A percentile compares a stretch with the other conserved stretches of the same genome.
Conservation (phyloP, 1,139 yeast species). For the Pichia sp. region DNA sequence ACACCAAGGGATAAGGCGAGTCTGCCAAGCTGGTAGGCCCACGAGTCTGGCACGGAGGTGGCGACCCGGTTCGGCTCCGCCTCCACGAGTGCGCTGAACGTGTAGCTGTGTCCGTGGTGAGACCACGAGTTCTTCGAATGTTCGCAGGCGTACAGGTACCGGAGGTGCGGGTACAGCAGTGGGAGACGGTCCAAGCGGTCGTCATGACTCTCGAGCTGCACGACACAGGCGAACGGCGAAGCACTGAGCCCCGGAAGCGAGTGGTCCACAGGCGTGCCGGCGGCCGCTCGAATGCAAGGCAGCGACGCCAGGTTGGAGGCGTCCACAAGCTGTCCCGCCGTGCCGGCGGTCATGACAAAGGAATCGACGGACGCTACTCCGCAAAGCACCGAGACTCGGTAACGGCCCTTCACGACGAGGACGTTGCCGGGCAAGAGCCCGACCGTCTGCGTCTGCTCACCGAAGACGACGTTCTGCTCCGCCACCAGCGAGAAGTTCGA, state of each 20-base stretch:
- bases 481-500: constrained; percentile 7
- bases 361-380: constrained; percentile 53
- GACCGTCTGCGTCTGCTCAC: constrained; percentile 34
- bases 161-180: constrained; percentile 46
- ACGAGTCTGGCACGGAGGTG: constrained; percentile 21
- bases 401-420: constrained; percentile 58
- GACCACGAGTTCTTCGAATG: not conserved
- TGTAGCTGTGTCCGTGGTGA: constrained; percentile 19
- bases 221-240: constrained; percentile 4
- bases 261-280: not conserved
- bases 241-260: not conserved
- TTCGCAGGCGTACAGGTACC: constrained; percentile 34
- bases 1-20: constrained; percentile 3
- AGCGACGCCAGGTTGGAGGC: constrained; percentile 54
- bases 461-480: constrained; percentile 27
- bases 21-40: constrained; percentile 23
- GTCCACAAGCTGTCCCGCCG: constrained; percentile 33
- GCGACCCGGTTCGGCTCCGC: constrained; percentile 13
- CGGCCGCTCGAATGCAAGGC: constrained; percentile 43
- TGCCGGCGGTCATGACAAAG: not conserved
- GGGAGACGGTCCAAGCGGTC: constrained; percentile 10
- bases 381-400: constrained; percentile 45
- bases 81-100: constrained; percentile 10
- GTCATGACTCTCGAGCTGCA: constrained; percentile 8
- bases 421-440: constrained; percentile 47